These are phyloP conservation scores for Nakaseomyces uthaithaninus DNA, from an alignment of 1,139 yeast genomes.

Conservation along the genomic window DNA sequence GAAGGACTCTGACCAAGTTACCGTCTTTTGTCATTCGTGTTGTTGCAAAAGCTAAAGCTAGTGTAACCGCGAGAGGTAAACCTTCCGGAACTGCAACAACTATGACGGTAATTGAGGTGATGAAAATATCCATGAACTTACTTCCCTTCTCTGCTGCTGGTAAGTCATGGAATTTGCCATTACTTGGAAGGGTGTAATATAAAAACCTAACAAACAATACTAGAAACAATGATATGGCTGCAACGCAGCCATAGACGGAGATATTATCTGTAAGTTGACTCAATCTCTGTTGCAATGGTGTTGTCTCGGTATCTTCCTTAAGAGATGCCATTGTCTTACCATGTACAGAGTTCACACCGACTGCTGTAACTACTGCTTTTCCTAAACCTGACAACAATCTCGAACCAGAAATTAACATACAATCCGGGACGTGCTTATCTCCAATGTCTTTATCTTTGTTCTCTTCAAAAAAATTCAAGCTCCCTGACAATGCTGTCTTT, in stretches of 20 bases:
- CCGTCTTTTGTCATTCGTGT: constrained; percentile 97
- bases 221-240: constrained; percentile 69
- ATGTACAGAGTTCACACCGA: constrained; percentile 79
- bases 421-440: constrained; percentile 16
- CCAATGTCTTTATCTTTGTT: constrained; percentile 42
- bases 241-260: constrained; percentile 83
- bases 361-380: constrained; percentile 77
- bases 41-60: constrained; percentile 95
- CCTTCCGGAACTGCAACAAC: constrained; percentile 99
- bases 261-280: constrained; percentile 84
- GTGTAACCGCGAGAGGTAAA: constrained; percentile 88
- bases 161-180: constrained; percentile 38
- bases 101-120: constrained; percentile 82
- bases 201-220: constrained; percentile 73
- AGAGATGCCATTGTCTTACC: constrained; percentile 86
- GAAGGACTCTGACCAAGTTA: constrained; percentile 85
- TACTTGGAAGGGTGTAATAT: constrained; percentile 48
- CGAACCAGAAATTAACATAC: constrained; percentile 82
- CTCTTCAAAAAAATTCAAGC: constrained; percentile 34
- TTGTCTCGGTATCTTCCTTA: constrained; percentile 64
- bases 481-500: constrained; percentile 50
- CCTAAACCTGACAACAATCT: constrained; percentile 83
- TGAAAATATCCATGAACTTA: constrained; percentile 72
- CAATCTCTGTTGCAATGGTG: constrained; percentile 83
- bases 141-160: constrained; percentile 74